These are phyloP conservation scores for Claviceps arundinis DNA, from an alignment of 2,329 filamentous ascomycete genomes.

Conservation along the genomic window DNA sequence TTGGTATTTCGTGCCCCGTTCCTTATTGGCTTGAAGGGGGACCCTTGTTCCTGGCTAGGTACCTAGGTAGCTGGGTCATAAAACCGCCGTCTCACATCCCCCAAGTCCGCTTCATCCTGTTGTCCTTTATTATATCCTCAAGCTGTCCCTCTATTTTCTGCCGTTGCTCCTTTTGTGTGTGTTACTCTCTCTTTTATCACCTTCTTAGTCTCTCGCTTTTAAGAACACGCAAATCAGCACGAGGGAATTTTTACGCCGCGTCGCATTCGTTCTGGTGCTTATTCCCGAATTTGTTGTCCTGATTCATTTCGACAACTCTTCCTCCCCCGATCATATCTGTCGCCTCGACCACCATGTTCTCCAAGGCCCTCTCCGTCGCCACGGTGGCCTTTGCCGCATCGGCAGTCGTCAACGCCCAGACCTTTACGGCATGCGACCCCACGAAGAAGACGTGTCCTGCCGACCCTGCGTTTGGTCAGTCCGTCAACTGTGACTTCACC, in stretches of 20 bases:
- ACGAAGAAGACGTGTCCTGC: slow-evolving; percentile 50
- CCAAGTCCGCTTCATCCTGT: not conserved
- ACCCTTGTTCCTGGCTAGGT: not conserved
- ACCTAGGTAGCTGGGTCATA: not conserved
- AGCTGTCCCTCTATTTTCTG: not conserved
- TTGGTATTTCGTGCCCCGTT: too few species aligned
- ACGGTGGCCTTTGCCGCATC: slow-evolving; percentile 36
- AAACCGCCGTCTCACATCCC: not conserved
- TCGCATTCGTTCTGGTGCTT: not conserved
- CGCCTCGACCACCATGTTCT: slow-evolving; percentile 20
- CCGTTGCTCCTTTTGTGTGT: not conserved
- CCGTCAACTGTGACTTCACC: slow-evolving; percentile 57
- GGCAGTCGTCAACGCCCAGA: slow-evolving; percentile 39
- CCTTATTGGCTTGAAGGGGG: too few species aligned
- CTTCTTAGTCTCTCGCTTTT: not conserved
- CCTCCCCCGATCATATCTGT: too few species aligned
- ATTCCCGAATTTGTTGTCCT: too few species aligned
- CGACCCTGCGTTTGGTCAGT: slow-evolving; percentile 60
- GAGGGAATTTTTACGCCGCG: not conserved
- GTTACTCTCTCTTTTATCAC: not conserved
- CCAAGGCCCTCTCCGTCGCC: slow-evolving; percentile 32
- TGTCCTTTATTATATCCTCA: not conserved
- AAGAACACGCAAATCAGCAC: too few species aligned
- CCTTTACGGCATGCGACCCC: slow-evolving; percentile 42
- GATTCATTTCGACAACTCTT: not conserved